phyloP scores from a whole-genome alignment of 345 rosid genomes.

The Limnanthes douglasii region DNA sequence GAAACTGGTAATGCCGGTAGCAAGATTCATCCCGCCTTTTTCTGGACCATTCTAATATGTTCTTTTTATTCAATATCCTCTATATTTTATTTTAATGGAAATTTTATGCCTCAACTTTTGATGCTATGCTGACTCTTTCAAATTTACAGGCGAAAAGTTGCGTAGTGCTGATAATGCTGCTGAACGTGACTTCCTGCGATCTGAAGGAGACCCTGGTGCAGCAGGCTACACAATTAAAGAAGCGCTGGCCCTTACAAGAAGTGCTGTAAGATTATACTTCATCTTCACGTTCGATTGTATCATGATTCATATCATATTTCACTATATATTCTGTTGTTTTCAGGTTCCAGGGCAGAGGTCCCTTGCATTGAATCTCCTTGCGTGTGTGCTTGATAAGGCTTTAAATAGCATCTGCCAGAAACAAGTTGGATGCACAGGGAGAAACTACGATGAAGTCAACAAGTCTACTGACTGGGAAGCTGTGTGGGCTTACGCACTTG shows the following conservation, averaged over 20 bases:
- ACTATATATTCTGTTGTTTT: no score
- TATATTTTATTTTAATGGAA: background rate
- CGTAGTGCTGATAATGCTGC: constrained; percentile 24
- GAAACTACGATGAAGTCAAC: constrained; percentile 13
- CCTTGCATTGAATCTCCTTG: constrained; percentile 64
- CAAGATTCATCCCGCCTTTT: no score
- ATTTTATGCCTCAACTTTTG: background rate
- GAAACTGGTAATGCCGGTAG: constrained; percentile 40
- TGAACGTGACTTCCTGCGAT: constrained; percentile 68
- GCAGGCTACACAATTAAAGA: constrained; percentile 80
- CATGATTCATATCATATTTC: no score
- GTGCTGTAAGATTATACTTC: constrained; percentile 42
- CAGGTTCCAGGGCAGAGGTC: constrained; percentile 83
- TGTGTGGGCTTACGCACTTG: constrained; percentile 86
- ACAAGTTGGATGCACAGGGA: constrained; percentile 21
- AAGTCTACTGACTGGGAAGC: constrained; percentile 68
- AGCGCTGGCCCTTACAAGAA: constrained; percentile 66
- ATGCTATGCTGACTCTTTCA: background rate
- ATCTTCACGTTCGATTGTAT: constrained; percentile 2
- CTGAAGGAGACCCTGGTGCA: constrained; percentile 92
- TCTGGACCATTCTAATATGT: no score
- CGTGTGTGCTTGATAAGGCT: constrained; percentile 66
- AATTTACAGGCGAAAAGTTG: constrained; percentile 27
- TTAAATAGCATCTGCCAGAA: constrained; percentile 26
- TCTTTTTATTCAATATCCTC: no score